Conservation (phyloP, 1,139 yeast species). For the Suzukiozyma palmioleophila region DNA sequence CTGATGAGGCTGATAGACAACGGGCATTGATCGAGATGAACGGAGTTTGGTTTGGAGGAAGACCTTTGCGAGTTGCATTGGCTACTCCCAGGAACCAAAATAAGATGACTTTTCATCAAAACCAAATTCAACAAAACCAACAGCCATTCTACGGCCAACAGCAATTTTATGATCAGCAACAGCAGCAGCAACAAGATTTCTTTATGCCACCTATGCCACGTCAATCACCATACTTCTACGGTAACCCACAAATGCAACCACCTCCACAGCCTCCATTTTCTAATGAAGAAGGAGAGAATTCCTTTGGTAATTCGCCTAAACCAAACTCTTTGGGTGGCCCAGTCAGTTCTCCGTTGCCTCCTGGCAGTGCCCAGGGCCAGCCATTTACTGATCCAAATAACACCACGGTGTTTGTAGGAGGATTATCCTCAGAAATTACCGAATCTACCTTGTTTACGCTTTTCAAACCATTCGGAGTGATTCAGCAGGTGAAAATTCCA, state of each 20-base stretch:
- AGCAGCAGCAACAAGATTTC: conserved; percentile 4
- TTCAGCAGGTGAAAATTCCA: conserved; percentile 83
- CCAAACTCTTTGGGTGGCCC: conserved; percentile 1
- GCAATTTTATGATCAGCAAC: conserved; percentile 7
- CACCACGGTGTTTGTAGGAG: conserved; percentile 95
- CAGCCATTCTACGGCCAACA: conserved; percentile 3
- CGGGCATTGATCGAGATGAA: conserved; percentile 68
- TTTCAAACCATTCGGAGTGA: conserved; percentile 81
- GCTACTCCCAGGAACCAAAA: conserved; percentile 50
- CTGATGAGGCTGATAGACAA: conserved; percentile 59
- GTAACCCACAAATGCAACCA: conserved; percentile 9
- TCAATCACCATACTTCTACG: conserved; percentile 7
- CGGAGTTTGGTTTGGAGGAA: conserved; percentile 69
- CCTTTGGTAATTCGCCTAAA: neutral
- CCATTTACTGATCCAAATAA: conserved; percentile 70
- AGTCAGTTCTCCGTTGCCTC: conserved; percentile 5
- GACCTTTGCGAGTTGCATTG: conserved; percentile 68
- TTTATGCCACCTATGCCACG: conserved; percentile 3
- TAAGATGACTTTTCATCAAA: neutral
- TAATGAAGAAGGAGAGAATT: neutral
- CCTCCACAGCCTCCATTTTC: conserved; percentile 6
- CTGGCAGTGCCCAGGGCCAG: conserved; percentile 19
- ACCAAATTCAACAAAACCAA: conserved; percentile 1
- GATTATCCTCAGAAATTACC: conserved; percentile 67
- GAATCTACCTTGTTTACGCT: conserved; percentile 72